phyloP scores from a whole-genome alignment of 306 rosid species.

The Carpinus fangiana region DNA sequence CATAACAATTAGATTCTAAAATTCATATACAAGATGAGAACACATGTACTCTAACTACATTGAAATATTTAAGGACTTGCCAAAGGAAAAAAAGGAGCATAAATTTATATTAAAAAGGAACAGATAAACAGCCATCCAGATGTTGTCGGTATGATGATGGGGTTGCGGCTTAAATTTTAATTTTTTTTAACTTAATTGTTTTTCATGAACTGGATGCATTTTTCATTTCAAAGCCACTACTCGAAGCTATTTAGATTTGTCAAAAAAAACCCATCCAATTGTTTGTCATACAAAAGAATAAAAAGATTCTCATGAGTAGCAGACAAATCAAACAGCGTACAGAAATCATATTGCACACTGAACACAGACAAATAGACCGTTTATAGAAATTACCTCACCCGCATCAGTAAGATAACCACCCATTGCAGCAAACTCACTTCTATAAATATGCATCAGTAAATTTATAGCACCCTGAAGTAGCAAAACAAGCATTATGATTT shows the following conservation, averaged over 20 bases:
- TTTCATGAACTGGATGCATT: neutral
- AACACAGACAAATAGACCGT: slow-evolving; percentile 12
- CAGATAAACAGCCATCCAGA: neutral
- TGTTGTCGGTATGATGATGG: no score
- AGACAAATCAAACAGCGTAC: neutral
- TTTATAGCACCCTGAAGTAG: slow-evolving; percentile 87
- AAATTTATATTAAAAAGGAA: neutral
- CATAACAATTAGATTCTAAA: neutral
- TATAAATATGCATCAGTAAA: slow-evolving; percentile 88
- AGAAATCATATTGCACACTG: neutral
- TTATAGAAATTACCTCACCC: slow-evolving; percentile 77
- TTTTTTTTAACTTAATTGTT: neutral
- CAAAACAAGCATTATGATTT: slow-evolving; percentile 28
- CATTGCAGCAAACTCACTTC: slow-evolving; percentile 81
- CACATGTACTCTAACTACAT: neutral
- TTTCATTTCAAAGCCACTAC: neutral
- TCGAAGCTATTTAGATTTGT: neutral
- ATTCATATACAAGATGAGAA: neutral
- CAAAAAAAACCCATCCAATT: neutral
- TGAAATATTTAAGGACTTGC: neutral
- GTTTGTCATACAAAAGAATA: neutral
- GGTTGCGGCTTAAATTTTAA: neutral
- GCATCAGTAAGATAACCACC: slow-evolving; percentile 98
- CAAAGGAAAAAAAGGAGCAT: neutral
- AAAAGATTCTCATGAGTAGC: neutral